phyloP scores from a whole-genome alignment of 441 rosid species.

The Adansonia rubrostipa region DNA sequence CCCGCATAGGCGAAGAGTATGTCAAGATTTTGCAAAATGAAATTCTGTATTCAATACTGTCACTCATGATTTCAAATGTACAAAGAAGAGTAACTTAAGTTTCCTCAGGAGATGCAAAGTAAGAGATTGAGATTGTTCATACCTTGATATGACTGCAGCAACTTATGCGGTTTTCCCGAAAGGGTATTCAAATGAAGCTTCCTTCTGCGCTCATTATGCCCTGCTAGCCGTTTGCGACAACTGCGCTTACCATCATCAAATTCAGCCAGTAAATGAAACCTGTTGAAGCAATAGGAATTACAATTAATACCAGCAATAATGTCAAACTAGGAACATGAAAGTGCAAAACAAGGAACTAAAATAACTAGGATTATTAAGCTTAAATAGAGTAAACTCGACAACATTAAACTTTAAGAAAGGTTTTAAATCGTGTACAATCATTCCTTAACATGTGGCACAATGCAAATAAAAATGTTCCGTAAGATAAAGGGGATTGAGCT shows the following conservation, averaged over 20 bases:
- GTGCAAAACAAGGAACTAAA: background rate
- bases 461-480: background rate
- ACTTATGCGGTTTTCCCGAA: conserved; percentile 44
- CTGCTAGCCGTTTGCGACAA: conserved; percentile 87
- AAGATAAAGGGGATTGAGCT: background rate
- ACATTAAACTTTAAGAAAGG: background rate
- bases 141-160: conserved; percentile 50
- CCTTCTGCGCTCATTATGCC: conserved; percentile 86
- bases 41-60: background rate
- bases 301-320: conserved; percentile 9
- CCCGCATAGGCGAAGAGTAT: conserved; percentile 27
- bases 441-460: background rate
- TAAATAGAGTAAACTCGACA: background rate
- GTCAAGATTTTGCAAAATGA: background rate
- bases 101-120: conserved; percentile 46
- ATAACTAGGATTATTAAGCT: conserved; percentile 6
- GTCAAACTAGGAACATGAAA: background rate
- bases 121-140: background rate
- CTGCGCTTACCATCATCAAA: conserved; percentile 91
- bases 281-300: conserved; percentile 41
- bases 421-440: background rate
- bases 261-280: conserved; percentile 89
- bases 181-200: conserved; percentile 60
- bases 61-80: no score
- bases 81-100: background rate